Evolutionary conservation across 306 rosid species (phyloP).

Genomic region (Senna siamea): DNA sequence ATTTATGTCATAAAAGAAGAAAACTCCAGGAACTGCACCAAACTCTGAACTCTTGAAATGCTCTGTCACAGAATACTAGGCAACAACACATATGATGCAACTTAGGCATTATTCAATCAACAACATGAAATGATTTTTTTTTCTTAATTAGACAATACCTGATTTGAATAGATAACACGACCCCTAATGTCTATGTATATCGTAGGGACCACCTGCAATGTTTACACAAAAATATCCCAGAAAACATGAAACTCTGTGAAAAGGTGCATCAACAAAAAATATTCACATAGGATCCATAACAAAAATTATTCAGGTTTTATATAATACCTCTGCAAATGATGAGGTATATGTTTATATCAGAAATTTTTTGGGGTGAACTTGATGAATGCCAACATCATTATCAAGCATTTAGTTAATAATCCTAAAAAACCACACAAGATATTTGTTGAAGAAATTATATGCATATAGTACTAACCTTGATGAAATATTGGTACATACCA

Average conservation of each 20-base stretch:
- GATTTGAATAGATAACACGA: constrained; percentile 70
- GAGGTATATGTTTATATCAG: background rate
- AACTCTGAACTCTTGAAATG: constrained; percentile 77
- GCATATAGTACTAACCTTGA: constrained; percentile 67
- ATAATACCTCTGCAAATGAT: constrained; percentile 15
- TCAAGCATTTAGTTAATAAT: constrained; percentile 29
- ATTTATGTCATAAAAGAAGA: constrained; percentile 81
- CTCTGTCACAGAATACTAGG: constrained; percentile 92
- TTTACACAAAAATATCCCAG: constrained; percentile 12
- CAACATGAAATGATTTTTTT: constrained; percentile 22
- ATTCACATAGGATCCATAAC: constrained; percentile 4
- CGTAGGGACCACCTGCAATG: constrained; percentile 89
- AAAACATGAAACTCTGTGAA: constrained; percentile 17
- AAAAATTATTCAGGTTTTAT: constrained; percentile 23
- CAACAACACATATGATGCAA: constrained; percentile 38
- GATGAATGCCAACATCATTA: constrained; percentile 30
- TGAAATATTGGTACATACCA: constrained; percentile 84
- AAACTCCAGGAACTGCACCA: constrained; percentile 76
- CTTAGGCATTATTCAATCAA: constrained; percentile 32
- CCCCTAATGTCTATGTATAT: constrained; percentile 70
- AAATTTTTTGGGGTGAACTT: too few relatives aligned
- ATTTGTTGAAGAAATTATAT: constrained; percentile 24
- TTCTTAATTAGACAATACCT: constrained; percentile 56
- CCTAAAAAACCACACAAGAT: background rate
- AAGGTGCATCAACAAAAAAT: constrained; percentile 1